Evolutionary conservation across 2,329 filamentous ascomycete species (phyloP), one percentile per base, ranked within the genome.

Genomic region (Graphilbum ipis-grandicollis): DNA sequence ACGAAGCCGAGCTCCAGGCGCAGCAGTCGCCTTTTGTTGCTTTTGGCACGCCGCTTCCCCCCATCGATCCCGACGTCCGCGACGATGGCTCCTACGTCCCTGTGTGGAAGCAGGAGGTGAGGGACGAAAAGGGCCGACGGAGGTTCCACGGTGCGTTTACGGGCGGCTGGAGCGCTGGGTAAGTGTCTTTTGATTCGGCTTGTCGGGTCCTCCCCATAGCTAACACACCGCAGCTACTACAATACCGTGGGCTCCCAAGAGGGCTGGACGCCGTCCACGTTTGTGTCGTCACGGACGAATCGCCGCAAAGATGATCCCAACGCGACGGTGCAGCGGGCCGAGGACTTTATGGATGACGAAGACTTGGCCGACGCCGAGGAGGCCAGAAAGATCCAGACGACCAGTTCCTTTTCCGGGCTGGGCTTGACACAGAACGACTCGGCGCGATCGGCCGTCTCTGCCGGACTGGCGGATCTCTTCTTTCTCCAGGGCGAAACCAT

Each of bases 321-420:
- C 43, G 47, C 58, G 2, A 46, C 47, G 9, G 57, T 67, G 44
- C 75, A 80, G 51, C 73, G 76, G 34, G 71, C 75, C 1, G 85
- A 96, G 54, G 86, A 96, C 51, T 96, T 86, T 48, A 98, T 98
- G 90, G 90, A 98, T 49, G 88, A 93, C 31, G 90, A 98, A 53
- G 90, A 98, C 55, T 63, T 93, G 25, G 81, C 79, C 7, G 85
- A 93, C 52, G 80, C 78, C 0, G 83, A 80, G 40, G 85, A 93
- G 55, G 67, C 79, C 3, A 72, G 76, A 48, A 70, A 70, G 42
- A 58, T 94, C 25, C 71, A 88, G 48, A 92, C 81, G 0, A 66
- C 73, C 0, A 66, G 75, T 37, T 69, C 68, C 0, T 94, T 90
- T 53, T 70, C 80, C 1, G 82, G 79, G 0, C 62, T 94, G 22